These are phyloP conservation scores for Chamaecyparis obtusa DNA, from an alignment of 75 land plant species.

Conservation along the genomic window DNA sequence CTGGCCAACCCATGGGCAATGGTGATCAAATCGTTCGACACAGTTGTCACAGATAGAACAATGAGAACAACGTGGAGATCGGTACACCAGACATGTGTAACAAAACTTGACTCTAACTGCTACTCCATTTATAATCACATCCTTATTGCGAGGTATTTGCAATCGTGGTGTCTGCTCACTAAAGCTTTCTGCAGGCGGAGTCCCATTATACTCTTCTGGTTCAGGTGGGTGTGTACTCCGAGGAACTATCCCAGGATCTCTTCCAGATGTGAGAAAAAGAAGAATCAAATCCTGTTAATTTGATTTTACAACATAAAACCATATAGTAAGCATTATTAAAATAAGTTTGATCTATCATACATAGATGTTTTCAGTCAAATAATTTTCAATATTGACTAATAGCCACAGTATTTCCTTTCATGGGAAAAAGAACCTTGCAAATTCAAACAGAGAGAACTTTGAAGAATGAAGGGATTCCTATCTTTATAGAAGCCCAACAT, in stretches of 20 bases:
- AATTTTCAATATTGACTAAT: not conserved
- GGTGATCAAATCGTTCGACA: slow-evolving; percentile 73
- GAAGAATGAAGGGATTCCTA: not conserved
- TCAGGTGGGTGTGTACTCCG: slow-evolving; percentile 44
- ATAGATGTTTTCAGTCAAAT: not conserved
- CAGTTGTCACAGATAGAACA: slow-evolving; percentile 63
- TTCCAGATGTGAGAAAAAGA: slow-evolving; percentile 47
- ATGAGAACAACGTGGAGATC: slow-evolving; percentile 59
- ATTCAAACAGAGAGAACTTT: not conserved
- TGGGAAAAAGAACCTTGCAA: not conserved
- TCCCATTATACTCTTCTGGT: slow-evolving; percentile 15
- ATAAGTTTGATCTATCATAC: not conserved
- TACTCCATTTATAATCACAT: slow-evolving; percentile 57
- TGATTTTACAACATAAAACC: not conserved
- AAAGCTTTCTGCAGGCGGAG: slow-evolving; percentile 23
- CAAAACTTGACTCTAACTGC: slow-evolving; percentile 63
- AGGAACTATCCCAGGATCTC: slow-evolving; percentile 70
- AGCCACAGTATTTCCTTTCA: not conserved
- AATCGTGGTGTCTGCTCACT: slow-evolving; percentile 11
- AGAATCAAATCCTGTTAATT: slow-evolving; percentile 19
- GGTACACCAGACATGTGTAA: slow-evolving; percentile 71
- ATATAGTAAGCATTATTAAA: not conserved
- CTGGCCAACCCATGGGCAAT: slow-evolving; percentile 85
- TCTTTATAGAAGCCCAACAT: not conserved
- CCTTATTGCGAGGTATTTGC: slow-evolving; percentile 45